Evolutionary conservation across 78 protist genomes (phyloP).

Genomic region (Cavenderia fasciculata): DNA sequence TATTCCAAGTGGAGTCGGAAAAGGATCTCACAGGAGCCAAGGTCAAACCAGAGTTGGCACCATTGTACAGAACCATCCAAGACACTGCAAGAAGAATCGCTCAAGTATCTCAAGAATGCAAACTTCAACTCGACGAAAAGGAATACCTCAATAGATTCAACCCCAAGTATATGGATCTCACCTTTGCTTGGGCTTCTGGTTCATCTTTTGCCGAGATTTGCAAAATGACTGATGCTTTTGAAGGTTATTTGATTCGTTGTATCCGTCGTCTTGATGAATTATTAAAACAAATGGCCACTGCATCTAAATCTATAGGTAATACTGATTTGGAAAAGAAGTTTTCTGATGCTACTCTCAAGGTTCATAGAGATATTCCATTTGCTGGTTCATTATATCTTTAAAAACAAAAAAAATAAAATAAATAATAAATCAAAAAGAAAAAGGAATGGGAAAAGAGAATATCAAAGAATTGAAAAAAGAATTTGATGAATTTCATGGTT

Average conservation of each 20-base stretch:
- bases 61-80: slow-evolving; percentile 60
- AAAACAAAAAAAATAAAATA: background rate
- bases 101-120: slow-evolving; percentile 86
- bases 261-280: slow-evolving; percentile 93
- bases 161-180: slow-evolving; percentile 87
- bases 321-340: slow-evolving; percentile 90
- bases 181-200: slow-evolving; percentile 86
- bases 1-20: slow-evolving; percentile 71
- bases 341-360: slow-evolving; percentile 62
- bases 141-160: slow-evolving; percentile 80
- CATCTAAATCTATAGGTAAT: slow-evolving; percentile 96
- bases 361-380: slow-evolving; percentile 97
- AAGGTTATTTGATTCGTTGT: slow-evolving; percentile 94
- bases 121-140: slow-evolving; percentile 83
- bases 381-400: slow-evolving; percentile 95
- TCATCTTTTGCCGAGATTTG: slow-evolving; percentile 89
- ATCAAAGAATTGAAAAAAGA: too few relatives aligned
- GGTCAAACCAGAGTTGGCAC: slow-evolving; percentile 71
- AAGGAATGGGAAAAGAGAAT: too few relatives aligned
- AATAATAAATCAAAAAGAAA: background rate
- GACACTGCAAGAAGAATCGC: slow-evolving; percentile 88
- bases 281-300: slow-evolving; percentile 90
- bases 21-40: slow-evolving; percentile 23
- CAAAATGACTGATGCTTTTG: slow-evolving; percentile 93
- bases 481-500: too few relatives aligned